Conservation (phyloP, 176 grass and related monocot genomes). For the Metroxylon sagu region DNA sequence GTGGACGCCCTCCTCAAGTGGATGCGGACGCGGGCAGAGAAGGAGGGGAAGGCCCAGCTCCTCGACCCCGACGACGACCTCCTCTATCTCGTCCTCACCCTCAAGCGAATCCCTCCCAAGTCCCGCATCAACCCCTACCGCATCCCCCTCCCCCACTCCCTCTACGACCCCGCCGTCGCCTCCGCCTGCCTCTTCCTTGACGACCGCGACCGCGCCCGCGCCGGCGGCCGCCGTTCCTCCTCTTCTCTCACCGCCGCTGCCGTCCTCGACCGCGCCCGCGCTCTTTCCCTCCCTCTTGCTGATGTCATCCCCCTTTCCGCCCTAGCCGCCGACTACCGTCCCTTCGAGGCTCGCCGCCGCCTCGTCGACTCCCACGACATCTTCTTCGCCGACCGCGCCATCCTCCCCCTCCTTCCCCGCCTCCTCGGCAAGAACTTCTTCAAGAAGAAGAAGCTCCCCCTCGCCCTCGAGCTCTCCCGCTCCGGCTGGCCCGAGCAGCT, state of each 20-base stretch:
- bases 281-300: slow-evolving; percentile 38
- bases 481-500: slow-evolving; percentile 62
- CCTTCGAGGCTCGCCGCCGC: slow-evolving; percentile 68
- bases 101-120: slow-evolving; percentile 33
- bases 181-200: slow-evolving; percentile 58
- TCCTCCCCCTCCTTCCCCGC: slow-evolving; percentile 68
- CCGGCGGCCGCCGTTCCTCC: slow-evolving; percentile 37
- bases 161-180: slow-evolving; percentile 18
- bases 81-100: slow-evolving; percentile 43
- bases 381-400: slow-evolving; percentile 73
- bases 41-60: slow-evolving; percentile 29
- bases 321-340: slow-evolving; percentile 58
- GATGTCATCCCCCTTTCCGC: slow-evolving; percentile 52
- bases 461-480: slow-evolving; percentile 50
- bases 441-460: slow-evolving; percentile 51
- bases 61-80: slow-evolving; percentile 55
- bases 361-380: slow-evolving; percentile 67
- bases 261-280: slow-evolving; percentile 41
- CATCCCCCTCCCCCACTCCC: slow-evolving; percentile 39
- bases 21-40: slow-evolving; percentile 31
- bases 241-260: slow-evolving; percentile 14
- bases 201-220: slow-evolving; percentile 48
- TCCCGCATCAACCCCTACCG: slow-evolving; percentile 31
- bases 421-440: slow-evolving; percentile 78
- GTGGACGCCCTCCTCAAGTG: slow-evolving; percentile 38